Evolutionary conservation across 164 flowering plant species (phyloP).

Genomic region (Santalum album): DNA sequence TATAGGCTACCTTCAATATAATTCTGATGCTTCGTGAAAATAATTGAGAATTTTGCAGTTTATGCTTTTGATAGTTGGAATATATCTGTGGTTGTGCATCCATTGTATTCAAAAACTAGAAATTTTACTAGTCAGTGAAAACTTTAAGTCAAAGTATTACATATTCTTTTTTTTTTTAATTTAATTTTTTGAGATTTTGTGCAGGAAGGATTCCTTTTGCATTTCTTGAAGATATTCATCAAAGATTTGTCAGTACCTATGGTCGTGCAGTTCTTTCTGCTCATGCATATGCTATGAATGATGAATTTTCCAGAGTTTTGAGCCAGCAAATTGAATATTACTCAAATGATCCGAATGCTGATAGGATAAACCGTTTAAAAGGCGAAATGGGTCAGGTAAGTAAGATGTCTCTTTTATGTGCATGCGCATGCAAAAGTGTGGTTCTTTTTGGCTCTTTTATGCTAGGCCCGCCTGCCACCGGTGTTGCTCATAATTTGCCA

Average conservation of each 20-base stretch:
- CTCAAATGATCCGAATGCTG: constrained; percentile 82
- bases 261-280: constrained; percentile 69
- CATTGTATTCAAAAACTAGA: too few relatives aligned
- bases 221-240: constrained; percentile 86
- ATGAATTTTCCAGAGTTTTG: constrained; percentile 82
- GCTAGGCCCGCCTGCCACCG: too few relatives aligned
- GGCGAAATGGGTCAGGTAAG: constrained; percentile 92
- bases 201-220: constrained; percentile 89
- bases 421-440: too few relatives aligned
- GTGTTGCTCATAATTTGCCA: too few relatives aligned
- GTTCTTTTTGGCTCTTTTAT: too few relatives aligned
- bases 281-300: constrained; percentile 85
- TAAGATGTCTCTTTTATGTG: not conserved
- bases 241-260: constrained; percentile 74
- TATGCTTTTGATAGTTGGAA: too few relatives aligned
- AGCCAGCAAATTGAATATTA: constrained; percentile 77
- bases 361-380: constrained; percentile 65
- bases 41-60: too few relatives aligned
- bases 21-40: too few relatives aligned
- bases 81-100: too few relatives aligned
- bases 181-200: not conserved
- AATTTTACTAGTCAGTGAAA: too few relatives aligned
- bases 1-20: not conserved
- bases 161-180: not conserved
- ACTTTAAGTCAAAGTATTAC: too few relatives aligned